A percentile compares a stretch with the other conserved stretches of the same genome.
Evolutionary conservation across 2,329 filamentous ascomycete species (phyloP).

Genomic region (Cryphonectria japonica): DNA sequence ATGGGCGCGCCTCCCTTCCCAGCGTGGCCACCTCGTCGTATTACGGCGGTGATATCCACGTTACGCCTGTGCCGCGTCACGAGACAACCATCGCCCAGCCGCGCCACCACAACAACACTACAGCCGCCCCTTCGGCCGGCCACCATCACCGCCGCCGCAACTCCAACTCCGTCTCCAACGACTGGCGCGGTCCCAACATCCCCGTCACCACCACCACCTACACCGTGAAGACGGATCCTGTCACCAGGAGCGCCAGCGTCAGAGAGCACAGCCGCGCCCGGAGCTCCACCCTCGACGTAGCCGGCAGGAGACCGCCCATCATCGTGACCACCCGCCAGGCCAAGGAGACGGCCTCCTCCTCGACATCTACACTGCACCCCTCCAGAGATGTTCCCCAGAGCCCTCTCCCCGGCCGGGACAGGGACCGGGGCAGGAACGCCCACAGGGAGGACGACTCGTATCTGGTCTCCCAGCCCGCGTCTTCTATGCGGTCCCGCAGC

Average conservation of each 20-base stretch:
- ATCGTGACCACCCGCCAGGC: slow-evolving; percentile 59
- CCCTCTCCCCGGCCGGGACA: slow-evolving; percentile 53
- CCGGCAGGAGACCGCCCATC: slow-evolving; percentile 52
- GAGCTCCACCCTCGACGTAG: slow-evolving; percentile 53
- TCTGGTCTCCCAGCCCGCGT: slow-evolving; percentile 59
- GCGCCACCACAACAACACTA: slow-evolving; percentile 33
- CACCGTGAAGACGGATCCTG: slow-evolving; percentile 57
- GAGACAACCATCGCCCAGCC: slow-evolving; percentile 29
- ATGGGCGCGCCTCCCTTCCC: slow-evolving; percentile 59
- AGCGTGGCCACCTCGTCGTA: slow-evolving; percentile 41
- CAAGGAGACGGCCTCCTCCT: slow-evolving; percentile 45
- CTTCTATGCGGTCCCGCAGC: slow-evolving; percentile 57
- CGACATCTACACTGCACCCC: slow-evolving; percentile 9
- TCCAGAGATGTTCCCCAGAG: slow-evolving; percentile 43
- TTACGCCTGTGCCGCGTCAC: slow-evolving; percentile 49
- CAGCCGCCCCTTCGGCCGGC: slow-evolving; percentile 33
- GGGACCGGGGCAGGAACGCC: slow-evolving; percentile 56
- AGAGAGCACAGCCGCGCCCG: slow-evolving; percentile 54
- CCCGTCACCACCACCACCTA: slow-evolving; percentile 59
- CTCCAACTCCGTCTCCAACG: slow-evolving; percentile 37
- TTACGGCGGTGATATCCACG: slow-evolving; percentile 59
- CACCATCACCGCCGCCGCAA: slow-evolving; percentile 33
- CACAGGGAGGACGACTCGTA: slow-evolving; percentile 50
- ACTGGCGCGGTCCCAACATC: slow-evolving; percentile 37
- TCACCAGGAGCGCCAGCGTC: slow-evolving; percentile 50